Percentiles rank a stretch among this genome's conserved stretches.
Evolutionary conservation across 1,139 yeast genomes (phyloP).

Genomic region (Hemisphaericaspora subhashii): DNA sequence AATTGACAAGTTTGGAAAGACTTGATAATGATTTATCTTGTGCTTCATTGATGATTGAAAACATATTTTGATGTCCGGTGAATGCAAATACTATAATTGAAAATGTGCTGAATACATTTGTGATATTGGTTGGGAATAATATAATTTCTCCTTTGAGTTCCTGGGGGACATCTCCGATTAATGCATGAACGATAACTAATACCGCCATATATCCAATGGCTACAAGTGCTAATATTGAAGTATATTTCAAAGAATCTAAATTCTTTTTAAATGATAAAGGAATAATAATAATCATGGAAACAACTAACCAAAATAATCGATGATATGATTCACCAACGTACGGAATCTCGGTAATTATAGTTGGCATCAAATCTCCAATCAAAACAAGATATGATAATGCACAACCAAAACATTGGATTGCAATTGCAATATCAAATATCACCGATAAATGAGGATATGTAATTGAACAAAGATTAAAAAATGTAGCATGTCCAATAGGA

Average conservation of each 20-base stretch:
- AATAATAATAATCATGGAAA: conserved; percentile 34
- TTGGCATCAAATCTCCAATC: conserved; percentile 49
- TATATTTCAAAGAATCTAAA: conserved; percentile 46
- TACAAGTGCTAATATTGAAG: conserved; percentile 41
- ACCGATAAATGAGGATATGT: conserved; percentile 85
- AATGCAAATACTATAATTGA: conserved; percentile 50
- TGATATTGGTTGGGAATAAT: conserved; percentile 54
- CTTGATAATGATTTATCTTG: conserved; percentile 52
- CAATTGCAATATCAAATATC: conserved; percentile 83
- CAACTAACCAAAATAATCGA: conserved; percentile 40
- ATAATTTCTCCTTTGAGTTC: conserved; percentile 54
- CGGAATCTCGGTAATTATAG: conserved; percentile 29
- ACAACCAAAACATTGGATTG: conserved; percentile 70
- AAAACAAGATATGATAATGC: conserved; percentile 47
- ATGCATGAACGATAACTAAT: conserved; percentile 36
- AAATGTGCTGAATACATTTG: conserved; percentile 65
- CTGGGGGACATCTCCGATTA: conserved; percentile 44
- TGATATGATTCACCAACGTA: conserved; percentile 21
- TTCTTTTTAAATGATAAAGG: conserved; percentile 46
- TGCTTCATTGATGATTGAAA: conserved; percentile 52
- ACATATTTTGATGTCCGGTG: conserved; percentile 54
- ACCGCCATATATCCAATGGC: conserved; percentile 42
- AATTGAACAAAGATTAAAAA: conserved; percentile 77
- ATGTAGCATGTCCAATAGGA: conserved; percentile 75
- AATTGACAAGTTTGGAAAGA: conserved; percentile 51